Evolutionary conservation across 2,329 filamentous ascomycete species (phyloP).

Genomic region (Penicillium sp.): DNA sequence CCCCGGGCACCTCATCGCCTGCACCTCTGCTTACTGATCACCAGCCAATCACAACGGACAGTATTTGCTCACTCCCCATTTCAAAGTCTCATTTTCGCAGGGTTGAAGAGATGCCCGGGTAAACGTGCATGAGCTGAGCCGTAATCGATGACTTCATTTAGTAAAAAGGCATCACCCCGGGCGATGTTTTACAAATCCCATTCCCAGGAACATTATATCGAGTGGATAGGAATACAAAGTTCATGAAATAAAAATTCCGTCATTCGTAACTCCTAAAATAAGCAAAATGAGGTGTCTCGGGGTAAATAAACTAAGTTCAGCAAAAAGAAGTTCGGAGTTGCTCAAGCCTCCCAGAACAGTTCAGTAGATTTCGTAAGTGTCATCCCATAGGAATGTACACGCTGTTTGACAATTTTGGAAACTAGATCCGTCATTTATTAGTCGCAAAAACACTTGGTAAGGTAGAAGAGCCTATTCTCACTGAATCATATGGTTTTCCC

Average conservation of each 20-base stretch:
- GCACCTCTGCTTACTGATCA: not conserved
- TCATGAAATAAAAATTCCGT: constrained; percentile 17
- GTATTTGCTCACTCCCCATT: not conserved
- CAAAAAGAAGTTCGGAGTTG: constrained; percentile 12
- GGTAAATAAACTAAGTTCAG: constrained; percentile 12
- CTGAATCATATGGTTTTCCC: constrained; percentile 31
- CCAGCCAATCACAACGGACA: not conserved
- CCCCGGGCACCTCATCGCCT: no score
- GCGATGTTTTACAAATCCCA: not conserved
- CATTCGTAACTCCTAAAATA: constrained; percentile 24
- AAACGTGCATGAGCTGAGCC: not conserved
- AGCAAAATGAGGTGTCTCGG: not conserved
- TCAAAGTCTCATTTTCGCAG: not conserved
- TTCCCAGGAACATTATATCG: not conserved
- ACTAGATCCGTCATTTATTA: constrained; percentile 9
- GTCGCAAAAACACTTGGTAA: constrained; percentile 18
- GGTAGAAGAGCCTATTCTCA: constrained; percentile 12
- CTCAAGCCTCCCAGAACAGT: constrained; percentile 10
- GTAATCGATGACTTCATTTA: not conserved
- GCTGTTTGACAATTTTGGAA: constrained; percentile 20
- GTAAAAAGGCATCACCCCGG: not conserved
- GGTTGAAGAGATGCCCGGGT: not conserved
- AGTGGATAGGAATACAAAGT: not conserved
- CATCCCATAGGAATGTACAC: constrained; percentile 10
- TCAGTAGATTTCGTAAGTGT: constrained; percentile 19